Base-by-base conservation (phyloP, 2,329 filamentous ascomycete genomes). In the Coleophoma cylindrospora region DNA sequence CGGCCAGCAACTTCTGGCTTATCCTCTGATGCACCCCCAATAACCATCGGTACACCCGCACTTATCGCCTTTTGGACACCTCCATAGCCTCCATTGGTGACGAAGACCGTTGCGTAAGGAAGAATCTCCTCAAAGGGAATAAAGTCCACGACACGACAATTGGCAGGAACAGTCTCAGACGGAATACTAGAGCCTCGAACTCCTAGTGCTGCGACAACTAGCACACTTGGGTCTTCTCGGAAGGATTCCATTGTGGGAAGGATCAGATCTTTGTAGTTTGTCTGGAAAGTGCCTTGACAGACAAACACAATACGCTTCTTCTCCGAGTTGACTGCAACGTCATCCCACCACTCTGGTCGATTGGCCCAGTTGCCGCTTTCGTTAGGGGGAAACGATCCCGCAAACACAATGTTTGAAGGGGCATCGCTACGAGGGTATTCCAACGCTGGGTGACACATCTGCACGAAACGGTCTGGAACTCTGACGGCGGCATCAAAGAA, bases 261-360 rank as follows among this genome's bases (percentile, higher is more conserved):
- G n/a, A 68, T 56, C 3, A 70, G 53, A 10, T 68, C 58, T 4
- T 60, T 52, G 15, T 57, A 61, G 17, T 65, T 50, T 21, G 60
- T 50, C 6, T 55, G 57, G 1, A 68, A 48, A 9, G 66, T 68
- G 2, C 68, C 68, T 48, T 68, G 67, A 15, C 59, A 66, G 3
- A 70, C 67, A 15, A 64, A 56, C 5, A 70, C 50, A 10, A 70
- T 59, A 14, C 32, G 8, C 32, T 65, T 67, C 45, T 64, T 62
- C 40, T 66, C 68, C 40, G 65, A 59, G 40, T 69, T 68, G 11
- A 55, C 45, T 3, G 65, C 56, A 11, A 79, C 62, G 8, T 71
- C 68, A 2, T 63, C 44, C 73, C 73, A 79, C 71, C 74, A 79
- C 7, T 56, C 33, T 1, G 76, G 76, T 38, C 64, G 65, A 2